These are phyloP conservation scores for Takakia lepidozioides DNA, from an alignment of 225 moss, liverwort and hornwort species.

Conservation along the genomic window DNA sequence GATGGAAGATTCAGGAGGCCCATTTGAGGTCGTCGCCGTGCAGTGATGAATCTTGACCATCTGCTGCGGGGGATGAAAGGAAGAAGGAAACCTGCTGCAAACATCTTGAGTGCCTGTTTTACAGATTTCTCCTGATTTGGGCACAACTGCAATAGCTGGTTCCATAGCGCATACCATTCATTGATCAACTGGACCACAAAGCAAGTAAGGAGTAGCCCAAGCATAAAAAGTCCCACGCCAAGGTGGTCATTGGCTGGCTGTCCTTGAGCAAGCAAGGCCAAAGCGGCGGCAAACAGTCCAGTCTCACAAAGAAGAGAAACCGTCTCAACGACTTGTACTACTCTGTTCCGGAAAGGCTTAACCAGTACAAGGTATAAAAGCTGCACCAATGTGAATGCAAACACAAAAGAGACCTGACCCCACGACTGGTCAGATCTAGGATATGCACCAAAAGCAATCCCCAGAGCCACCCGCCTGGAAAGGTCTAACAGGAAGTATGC, in stretches of 20 bases:
- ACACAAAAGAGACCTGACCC: constrained; percentile 54
- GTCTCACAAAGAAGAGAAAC: constrained; percentile 80
- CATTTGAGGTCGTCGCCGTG: constrained; percentile 15
- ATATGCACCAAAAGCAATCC: constrained; percentile 75
- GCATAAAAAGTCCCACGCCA: constrained; percentile 52
- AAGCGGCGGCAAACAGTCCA: constrained; percentile 54
- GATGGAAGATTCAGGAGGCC: constrained; percentile 14
- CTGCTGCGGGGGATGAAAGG: constrained; percentile 60
- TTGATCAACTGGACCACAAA: constrained; percentile 79
- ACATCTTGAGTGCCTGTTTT: constrained; percentile 30
- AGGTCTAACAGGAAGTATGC: constrained; percentile 64
- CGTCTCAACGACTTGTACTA: constrained; percentile 79
- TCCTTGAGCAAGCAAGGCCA: constrained; percentile 42
- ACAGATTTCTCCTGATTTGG: constrained; percentile 62
- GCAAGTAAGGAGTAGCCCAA: constrained; percentile 60
- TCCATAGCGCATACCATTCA: constrained; percentile 94
- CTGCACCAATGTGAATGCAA: constrained; percentile 54
- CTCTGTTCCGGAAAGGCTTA: constrained; percentile 76
- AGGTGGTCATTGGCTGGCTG: constrained; percentile 45
- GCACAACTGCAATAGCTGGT: constrained; percentile 65
- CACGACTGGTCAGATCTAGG: constrained; percentile 61
- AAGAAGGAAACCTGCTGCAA: constrained; percentile 51
- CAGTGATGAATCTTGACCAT: constrained; percentile 43
- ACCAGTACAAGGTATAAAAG: constrained; percentile 47
- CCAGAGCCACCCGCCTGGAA: constrained; percentile 53